Evolutionary conservation across 345 rosid species (phyloP).

Genomic region (Salix koriyanagi): DNA sequence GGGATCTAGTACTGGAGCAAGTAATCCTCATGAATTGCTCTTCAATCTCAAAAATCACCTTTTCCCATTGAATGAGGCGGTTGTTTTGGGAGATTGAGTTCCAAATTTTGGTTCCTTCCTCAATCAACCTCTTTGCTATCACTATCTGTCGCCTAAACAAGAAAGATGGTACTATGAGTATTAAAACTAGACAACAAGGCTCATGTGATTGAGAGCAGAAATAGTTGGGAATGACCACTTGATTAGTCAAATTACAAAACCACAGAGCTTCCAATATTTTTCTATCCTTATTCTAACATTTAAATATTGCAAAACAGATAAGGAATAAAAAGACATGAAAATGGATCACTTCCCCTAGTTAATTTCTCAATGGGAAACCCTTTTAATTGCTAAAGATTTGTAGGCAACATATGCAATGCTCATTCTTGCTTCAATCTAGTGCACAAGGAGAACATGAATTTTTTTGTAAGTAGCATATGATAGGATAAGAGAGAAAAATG

Average conservation of each 20-base stretch:
- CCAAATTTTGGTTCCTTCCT: conserved; percentile 88
- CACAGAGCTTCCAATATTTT: background rate
- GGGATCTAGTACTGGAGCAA: conserved; percentile 68
- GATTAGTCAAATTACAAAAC: conserved; percentile 9
- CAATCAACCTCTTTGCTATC: conserved; percentile 73
- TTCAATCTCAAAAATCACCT: conserved; percentile 62
- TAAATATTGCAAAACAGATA: background rate
- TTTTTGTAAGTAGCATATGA: background rate
- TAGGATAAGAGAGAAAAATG: background rate
- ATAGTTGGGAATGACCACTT: background rate
- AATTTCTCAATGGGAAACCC: background rate
- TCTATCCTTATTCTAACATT: background rate
- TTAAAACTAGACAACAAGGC: background rate
- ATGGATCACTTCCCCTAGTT: background rate
- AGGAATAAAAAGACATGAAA: background rate
- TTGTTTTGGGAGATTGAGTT: conserved; percentile 61
- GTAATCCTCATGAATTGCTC: conserved; percentile 81
- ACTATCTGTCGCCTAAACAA: conserved; percentile 62
- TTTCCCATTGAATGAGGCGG: conserved; percentile 69
- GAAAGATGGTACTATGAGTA: background rate
- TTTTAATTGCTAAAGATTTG: background rate
- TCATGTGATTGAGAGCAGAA: background rate
- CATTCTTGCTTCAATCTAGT: background rate
- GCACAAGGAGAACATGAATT: background rate
- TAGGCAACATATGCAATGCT: background rate